Evolutionary conservation across 805 yeast genomes (phyloP), one percentile per base, ranked within the genome.

Genomic region (Teunomyces tritomae): DNA sequence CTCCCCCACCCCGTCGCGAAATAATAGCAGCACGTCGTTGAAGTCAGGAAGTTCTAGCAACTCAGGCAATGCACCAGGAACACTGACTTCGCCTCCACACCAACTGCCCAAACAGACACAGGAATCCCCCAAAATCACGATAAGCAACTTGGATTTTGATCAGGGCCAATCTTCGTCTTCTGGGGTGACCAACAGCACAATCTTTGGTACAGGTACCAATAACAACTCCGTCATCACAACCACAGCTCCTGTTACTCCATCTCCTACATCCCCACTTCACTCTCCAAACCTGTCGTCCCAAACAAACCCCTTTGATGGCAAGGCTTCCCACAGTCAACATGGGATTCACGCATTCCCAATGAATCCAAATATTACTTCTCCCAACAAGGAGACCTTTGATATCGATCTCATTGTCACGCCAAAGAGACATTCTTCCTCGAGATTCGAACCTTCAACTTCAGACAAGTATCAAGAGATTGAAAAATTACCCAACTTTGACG

Each of bases 371-470:
- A 57, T 67, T 82, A 47, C 79, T 6, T 74, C 85, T 2, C 85
- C 86, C 30, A 74, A 84, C 27, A 82, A 81, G 60, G 87, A 86
- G 55, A 83, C 73, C 37, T 75, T 79, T 51, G 89, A 88, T 55
- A 77, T 91, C 49, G 98, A 91, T 59, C 77, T 91, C 56, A 85
- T 91, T 45, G 83, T 63, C 16, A 64, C 75, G 2, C 97, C 97
- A 17, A 89, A 87, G 61, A 82, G 98, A 62, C 98, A 92, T 64
- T 86, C 92, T 44, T 87, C 96, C 27, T 88, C 96, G 29, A 78
- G 97, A 56, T 89, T 94, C 56, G 97, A 91, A 65, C 88, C 95
- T 8, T 55, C 68, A 13, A 79, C 86, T 6, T 54, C 61, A 11
- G 76, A 70, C 39, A 60, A 58, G 44, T 58, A 66, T 46, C 72